phyloP scores from a whole-genome alignment of 441 rosid genomes.

The Oxalis stricta region DNA sequence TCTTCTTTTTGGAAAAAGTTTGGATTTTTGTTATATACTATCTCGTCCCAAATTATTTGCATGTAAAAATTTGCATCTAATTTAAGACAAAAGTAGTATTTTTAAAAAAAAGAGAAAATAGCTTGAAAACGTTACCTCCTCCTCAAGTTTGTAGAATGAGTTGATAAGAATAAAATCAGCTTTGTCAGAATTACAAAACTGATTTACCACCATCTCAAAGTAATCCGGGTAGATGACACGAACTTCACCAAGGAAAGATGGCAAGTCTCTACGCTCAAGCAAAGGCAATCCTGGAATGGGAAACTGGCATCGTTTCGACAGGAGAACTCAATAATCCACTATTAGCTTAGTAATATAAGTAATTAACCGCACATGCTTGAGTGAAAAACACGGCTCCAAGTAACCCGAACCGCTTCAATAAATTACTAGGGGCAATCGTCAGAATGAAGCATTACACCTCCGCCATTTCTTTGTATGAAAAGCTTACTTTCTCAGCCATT shows the following conservation, averaged over 20 bases:
- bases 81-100: too few species aligned
- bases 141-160: constrained; percentile 42
- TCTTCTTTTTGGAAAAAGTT: too few species aligned
- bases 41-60: too few species aligned
- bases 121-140: constrained; percentile 27
- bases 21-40: too few species aligned
- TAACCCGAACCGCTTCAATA: constrained; percentile 21
- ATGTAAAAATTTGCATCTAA: too few species aligned
- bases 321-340: constrained; percentile 21
- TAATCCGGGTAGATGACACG: constrained; percentile 43
- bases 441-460: constrained; percentile 8
- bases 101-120: too few species aligned
- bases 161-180: constrained; percentile 48
- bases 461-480: not conserved
- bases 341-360: constrained; percentile 23
- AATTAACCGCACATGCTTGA: constrained; percentile 32
- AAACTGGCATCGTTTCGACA: constrained; percentile 1
- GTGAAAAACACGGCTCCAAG: constrained; percentile 28
- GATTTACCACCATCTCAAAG: constrained; percentile 35
- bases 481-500: not conserved
- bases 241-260: constrained; percentile 28
- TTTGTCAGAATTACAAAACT: constrained; percentile 35
- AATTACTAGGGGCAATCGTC: constrained; percentile 37
- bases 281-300: constrained; percentile 20
- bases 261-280: constrained; percentile 46